Evolutionary conservation across 2,329 filamentous ascomycete species (phyloP), one percentile per base, ranked within the genome.

Genomic region (Metarhizium robertsii): DNA sequence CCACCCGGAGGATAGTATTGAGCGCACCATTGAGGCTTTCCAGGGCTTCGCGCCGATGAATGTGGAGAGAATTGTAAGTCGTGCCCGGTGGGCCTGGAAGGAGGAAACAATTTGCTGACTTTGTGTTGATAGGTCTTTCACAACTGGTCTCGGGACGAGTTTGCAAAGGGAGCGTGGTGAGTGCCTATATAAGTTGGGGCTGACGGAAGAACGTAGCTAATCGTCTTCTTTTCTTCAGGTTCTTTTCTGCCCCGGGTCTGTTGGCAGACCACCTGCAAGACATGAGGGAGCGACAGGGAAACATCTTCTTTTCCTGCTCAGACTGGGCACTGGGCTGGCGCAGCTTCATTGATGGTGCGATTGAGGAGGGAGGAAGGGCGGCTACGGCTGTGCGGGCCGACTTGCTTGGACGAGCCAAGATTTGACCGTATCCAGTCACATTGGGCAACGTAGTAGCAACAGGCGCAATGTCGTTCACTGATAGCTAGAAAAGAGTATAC

Each of bases 261-360:
- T 50, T 75, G 5, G 64, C 66, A 0, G 66, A 63, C 1, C 70
- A 76, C 53, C 62, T 77, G 0, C 65, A 70, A 0, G 69, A 69
- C n/a, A 66, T 78, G 60, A 61, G 73, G 42, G 65, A 64, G 1
- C 64, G 68, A 1, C 73, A 76, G 43, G 74, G 73, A 0, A 74
- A 75, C 40, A 61, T 77, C 4, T 58, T 75, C 4, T 79, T 79
- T 66, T 74, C 74, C 0, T 75, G 69, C 53, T 73, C 74, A 0
- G 76, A 79, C 50, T 78, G 75, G 75, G 75, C 75, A 2, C 59
- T 74, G 7, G 75, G 75, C 0, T 78, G 76, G 76, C 65, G 76
- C 0, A 73, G 75, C 25, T 78, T 78, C 43, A 76, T 78, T 13
- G 76, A 79, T 57, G 76, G 75, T 1, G 76, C 75, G 0, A 77